phyloP scores from a whole-genome alignment of 805 yeast genomes.

The Wickerhamomyces kurtzmanii region DNA sequence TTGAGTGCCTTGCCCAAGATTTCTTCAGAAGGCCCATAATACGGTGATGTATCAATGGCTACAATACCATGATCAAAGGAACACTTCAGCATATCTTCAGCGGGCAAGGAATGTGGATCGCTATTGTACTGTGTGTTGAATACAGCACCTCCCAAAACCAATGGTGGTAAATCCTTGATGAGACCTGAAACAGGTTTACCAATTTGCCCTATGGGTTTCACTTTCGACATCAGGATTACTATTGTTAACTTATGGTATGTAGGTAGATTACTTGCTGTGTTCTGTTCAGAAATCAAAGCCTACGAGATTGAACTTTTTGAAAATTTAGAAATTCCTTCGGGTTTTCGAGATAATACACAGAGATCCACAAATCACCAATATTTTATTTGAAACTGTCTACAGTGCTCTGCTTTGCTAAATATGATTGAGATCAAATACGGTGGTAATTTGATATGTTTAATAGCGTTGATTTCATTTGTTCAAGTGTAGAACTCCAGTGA shows the following conservation, averaged over 20 bases:
- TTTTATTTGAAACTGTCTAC: too few relatives aligned
- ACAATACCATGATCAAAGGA: slow-evolving; percentile 63
- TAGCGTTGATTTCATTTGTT: too few relatives aligned
- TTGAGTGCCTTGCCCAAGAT: slow-evolving; percentile 61
- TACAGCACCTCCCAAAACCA: slow-evolving; percentile 83
- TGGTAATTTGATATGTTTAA: too few relatives aligned
- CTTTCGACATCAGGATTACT: background rate
- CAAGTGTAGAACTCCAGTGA: too few relatives aligned
- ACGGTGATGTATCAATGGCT: slow-evolving; percentile 88
- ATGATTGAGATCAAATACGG: too few relatives aligned
- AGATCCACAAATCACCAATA: background rate
- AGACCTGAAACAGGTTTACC: slow-evolving; percentile 10
- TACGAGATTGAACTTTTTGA: background rate
- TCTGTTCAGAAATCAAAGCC: too few relatives aligned
- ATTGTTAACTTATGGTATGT: too few relatives aligned
- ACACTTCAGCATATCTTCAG: slow-evolving; percentile 40
- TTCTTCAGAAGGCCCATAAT: slow-evolving; percentile 82
- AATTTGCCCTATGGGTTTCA: slow-evolving; percentile 11
- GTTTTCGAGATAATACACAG: background rate
- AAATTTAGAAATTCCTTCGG: background rate
- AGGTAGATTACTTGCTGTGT: too few relatives aligned
- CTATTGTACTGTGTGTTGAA: slow-evolving; percentile 73
- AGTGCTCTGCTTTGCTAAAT: too few relatives aligned
- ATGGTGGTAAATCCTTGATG: slow-evolving; percentile 33
- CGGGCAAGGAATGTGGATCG: slow-evolving; percentile 53